Conservation (phyloP, 139 green algal species). For the Chlorella vulgaris region DNA sequence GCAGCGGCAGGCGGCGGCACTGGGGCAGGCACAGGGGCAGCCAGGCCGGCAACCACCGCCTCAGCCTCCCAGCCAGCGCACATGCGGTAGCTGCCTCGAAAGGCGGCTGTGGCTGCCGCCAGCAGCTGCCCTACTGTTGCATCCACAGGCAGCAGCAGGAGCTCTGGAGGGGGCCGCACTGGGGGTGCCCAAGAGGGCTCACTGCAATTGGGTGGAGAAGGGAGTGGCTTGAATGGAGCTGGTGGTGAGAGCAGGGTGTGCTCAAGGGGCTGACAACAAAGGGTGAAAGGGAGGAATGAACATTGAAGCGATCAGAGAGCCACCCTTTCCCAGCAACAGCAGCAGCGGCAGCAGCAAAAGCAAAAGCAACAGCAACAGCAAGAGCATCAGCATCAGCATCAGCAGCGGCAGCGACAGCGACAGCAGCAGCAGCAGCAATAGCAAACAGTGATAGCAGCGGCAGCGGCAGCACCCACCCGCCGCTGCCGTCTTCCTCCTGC, state of each 20-base stretch:
- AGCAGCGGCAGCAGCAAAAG: too few relatives aligned
- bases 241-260: not conserved
- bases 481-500: conserved; percentile 2
- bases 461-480: not conserved
- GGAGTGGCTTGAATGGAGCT: not conserved
- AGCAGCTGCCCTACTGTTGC: conserved; percentile 58
- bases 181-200: conserved; percentile 14
- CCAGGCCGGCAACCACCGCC: conserved; percentile 32
- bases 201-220: not conserved
- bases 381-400: too few relatives aligned
- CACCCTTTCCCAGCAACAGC: too few relatives aligned
- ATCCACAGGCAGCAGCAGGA: conserved; percentile 50
- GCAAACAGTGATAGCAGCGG: too few relatives aligned
- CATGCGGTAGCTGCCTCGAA: conserved; percentile 76
- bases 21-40: not conserved
- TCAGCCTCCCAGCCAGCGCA: conserved; percentile 48
- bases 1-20: not conserved
- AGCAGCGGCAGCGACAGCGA: too few relatives aligned
- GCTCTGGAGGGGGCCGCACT: conserved; percentile 52
- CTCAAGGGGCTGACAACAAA: not conserved
- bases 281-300: too few relatives aligned
- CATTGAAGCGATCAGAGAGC: too few relatives aligned
- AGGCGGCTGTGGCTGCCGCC: conserved; percentile 42
- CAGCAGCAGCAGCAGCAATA: too few relatives aligned
- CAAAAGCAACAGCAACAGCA: too few relatives aligned